phyloP scores from a whole-genome alignment of 768 basidiomycete genomes.

The Rhizopogon rudus region DNA sequence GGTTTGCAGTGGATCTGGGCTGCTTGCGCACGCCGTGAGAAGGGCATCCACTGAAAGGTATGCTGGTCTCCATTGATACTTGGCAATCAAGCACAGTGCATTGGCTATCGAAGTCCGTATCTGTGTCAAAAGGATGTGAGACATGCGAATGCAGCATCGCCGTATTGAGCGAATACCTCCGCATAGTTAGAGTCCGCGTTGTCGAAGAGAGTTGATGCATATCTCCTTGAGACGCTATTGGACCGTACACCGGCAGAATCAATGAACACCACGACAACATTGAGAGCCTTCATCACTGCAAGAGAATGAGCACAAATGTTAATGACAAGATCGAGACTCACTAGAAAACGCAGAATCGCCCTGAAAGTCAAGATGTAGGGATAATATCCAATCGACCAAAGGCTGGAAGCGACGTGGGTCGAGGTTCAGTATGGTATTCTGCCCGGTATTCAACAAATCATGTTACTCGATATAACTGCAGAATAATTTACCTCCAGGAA shows the following conservation, averaged over 20 bases:
- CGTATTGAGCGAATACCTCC: slow-evolving; percentile 46
- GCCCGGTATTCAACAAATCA: slow-evolving; percentile 6
- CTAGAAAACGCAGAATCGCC: slow-evolving; percentile 86
- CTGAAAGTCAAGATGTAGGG: slow-evolving; percentile 75
- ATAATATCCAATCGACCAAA: slow-evolving; percentile 72
- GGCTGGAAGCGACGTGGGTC: slow-evolving; percentile 77
- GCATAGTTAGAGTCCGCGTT: slow-evolving; percentile 82
- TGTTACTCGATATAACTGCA: not conserved
- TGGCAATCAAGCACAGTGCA: slow-evolving; percentile 52
- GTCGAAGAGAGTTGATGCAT: slow-evolving; percentile 64
- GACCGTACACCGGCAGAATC: slow-evolving; percentile 65
- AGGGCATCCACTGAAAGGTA: slow-evolving; percentile 54
- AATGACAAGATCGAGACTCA: slow-evolving; percentile 29
- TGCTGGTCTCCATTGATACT: slow-evolving; percentile 63
- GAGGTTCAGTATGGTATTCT: slow-evolving; percentile 56
- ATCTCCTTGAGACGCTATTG: slow-evolving; percentile 59
- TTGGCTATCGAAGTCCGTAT: slow-evolving; percentile 68
- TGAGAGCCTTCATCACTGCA: slow-evolving; percentile 73
- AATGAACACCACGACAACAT: slow-evolving; percentile 60
- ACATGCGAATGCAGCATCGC: not conserved
- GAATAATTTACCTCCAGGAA: slow-evolving; percentile 37
- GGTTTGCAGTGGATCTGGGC: slow-evolving; percentile 55
- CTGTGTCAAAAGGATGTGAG: slow-evolving; percentile 29
- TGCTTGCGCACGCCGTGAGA: slow-evolving; percentile 46
- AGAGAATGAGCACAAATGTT: slow-evolving; percentile 5